These are phyloP conservation scores for Phytopythium montanum DNA, from an alignment of 352 stramenopile species.

Conservation along the genomic window DNA sequence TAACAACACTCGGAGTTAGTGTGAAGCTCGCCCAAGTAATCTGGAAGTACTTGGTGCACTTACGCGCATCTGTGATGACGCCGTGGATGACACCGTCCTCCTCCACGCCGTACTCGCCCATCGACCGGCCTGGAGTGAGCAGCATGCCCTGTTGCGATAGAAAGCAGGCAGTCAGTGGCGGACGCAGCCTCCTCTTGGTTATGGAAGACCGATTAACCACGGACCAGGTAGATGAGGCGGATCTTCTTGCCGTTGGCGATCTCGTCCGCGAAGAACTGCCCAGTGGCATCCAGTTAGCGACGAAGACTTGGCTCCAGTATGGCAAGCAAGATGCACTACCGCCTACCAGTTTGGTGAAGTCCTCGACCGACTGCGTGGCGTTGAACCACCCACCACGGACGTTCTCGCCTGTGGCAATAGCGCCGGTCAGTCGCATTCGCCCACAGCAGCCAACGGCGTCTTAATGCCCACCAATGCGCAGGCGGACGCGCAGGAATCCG, in stretches of 20 bases:
- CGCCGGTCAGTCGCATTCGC: background rate
- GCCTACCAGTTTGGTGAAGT: conserved; percentile 50
- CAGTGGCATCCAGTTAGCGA: background rate
- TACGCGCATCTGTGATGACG: conserved; percentile 69
- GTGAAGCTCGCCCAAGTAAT: background rate
- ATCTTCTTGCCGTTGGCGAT: conserved; percentile 55
- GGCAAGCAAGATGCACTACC: conserved; percentile 14
- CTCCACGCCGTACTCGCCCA: conserved; percentile 80
- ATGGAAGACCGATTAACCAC: background rate
- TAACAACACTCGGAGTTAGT: conserved; percentile 9
- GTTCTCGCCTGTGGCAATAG: conserved; percentile 29
- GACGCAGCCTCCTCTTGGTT: too few relatives aligned
- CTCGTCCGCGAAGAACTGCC: conserved; percentile 61
- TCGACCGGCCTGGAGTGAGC: conserved; percentile 46
- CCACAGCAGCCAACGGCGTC: background rate
- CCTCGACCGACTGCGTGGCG: conserved; percentile 55
- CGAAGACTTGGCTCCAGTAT: background rate
- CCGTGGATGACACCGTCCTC: conserved; percentile 72
- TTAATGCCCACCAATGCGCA: conserved; percentile 34
- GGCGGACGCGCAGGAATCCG: conserved; percentile 46
- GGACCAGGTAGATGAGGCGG: conserved; percentile 74
- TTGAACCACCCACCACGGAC: conserved; percentile 59
- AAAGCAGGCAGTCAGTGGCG: background rate
- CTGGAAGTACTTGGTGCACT: too few relatives aligned
- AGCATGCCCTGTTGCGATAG: conserved; percentile 52